phyloP scores from a whole-genome alignment of 371 early-diverging fungal species.

The Mortierella sp. region DNA sequence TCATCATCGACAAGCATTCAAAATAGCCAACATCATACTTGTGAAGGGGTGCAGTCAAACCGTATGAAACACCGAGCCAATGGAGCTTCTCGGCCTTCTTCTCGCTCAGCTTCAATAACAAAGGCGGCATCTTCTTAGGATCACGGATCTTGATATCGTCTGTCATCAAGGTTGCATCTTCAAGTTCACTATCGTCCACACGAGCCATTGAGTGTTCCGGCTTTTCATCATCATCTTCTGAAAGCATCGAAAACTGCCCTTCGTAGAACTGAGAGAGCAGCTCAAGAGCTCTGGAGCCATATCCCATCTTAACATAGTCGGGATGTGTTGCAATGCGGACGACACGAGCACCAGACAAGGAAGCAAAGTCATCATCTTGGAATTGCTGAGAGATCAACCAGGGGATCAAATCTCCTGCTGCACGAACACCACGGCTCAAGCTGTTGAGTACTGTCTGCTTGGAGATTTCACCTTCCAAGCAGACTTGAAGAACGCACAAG shows the following conservation, averaged over 20 bases:
- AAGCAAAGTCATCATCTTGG: conserved; percentile 97
- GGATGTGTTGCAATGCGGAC: conserved; percentile 99
- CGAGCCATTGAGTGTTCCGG: conserved; percentile 61
- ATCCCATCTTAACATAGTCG: conserved; percentile 98
- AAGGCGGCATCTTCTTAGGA: conserved; percentile 90
- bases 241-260: conserved; percentile 80
- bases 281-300: conserved; percentile 92
- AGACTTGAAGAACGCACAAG: conserved; percentile 92
- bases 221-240: conserved; percentile 69
- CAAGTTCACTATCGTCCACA: conserved; percentile 72
- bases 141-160: conserved; percentile 90
- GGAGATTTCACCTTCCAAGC: conserved; percentile 97
- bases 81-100: conserved; percentile 85
- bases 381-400: conserved; percentile 97
- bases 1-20: too few species aligned
- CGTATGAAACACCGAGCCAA: conserved; percentile 98
- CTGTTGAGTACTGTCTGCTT: conserved; percentile 86
- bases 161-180: conserved; percentile 75
- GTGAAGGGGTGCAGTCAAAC: conserved; percentile 90
- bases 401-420: conserved; percentile 98
- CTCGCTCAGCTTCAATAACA: conserved; percentile 86
- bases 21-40: conserved; percentile 60
- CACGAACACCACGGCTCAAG: conserved; percentile 88
- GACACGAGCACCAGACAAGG: conserved; percentile 96
- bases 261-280: conserved; percentile 89